Evolutionary conservation across 768 basidiomycete genomes (phyloP).

Genomic region (Cystobasidium tubakii): DNA sequence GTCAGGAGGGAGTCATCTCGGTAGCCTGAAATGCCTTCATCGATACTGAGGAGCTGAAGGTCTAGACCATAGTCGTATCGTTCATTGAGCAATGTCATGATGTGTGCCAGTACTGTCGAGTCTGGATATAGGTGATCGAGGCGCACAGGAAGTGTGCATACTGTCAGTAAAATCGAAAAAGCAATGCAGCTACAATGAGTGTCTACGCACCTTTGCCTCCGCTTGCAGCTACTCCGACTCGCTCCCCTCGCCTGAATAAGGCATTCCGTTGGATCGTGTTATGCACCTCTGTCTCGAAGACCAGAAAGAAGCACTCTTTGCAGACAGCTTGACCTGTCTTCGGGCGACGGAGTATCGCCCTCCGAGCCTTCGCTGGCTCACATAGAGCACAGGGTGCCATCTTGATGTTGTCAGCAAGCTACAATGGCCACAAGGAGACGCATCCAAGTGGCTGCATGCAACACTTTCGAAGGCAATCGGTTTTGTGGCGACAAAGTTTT

Average conservation of each 20-base stretch:
- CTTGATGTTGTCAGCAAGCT: conserved; percentile 14
- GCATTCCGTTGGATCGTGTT: conserved; percentile 76
- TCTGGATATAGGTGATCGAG: conserved; percentile 55
- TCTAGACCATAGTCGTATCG: conserved; percentile 87
- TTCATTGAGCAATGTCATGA: conserved; percentile 91
- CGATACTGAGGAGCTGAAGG: conserved; percentile 87
- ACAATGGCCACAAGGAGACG: too few species aligned
- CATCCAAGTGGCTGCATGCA: too few species aligned
- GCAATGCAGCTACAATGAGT: background rate
- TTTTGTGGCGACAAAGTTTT: too few species aligned
- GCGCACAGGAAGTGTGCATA: background rate
- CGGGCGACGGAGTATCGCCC: conserved; percentile 84
- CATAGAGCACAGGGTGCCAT: conserved; percentile 76
- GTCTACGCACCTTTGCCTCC: conserved; percentile 79
- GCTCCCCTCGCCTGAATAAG: conserved; percentile 81
- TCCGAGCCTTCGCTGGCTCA: conserved; percentile 65
- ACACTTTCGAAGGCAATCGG: too few species aligned
- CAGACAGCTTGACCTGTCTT: conserved; percentile 98
- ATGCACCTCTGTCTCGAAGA: conserved; percentile 97
- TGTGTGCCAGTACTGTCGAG: conserved; percentile 93
- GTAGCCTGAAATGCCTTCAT: conserved; percentile 97
- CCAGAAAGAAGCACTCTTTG: conserved; percentile 88
- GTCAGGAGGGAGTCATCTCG: conserved; percentile 91
- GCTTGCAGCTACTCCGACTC: conserved; percentile 94
- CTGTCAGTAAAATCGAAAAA: background rate